These are phyloP conservation scores for Curvularia verruculosa DNA, from an alignment of 2,329 filamentous ascomycete genomes.

Conservation along the genomic window DNA sequence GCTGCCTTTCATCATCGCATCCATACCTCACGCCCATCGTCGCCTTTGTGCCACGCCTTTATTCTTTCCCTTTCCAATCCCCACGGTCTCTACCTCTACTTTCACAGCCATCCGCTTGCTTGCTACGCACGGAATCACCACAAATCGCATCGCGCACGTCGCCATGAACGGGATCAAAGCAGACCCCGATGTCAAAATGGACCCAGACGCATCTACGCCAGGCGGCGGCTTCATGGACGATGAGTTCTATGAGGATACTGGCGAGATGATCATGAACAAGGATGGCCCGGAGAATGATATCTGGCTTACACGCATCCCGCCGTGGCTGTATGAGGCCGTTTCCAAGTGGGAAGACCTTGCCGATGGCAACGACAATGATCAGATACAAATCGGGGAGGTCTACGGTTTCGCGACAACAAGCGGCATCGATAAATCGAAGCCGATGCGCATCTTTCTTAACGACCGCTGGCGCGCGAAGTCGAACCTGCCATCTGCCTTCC, in stretches of 20 bases:
- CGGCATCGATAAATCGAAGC: slow-evolving; percentile 35
- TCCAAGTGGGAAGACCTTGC: slow-evolving; percentile 46
- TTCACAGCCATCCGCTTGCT: not conserved
- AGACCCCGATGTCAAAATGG: slow-evolving; percentile 47
- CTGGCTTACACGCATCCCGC: slow-evolving; percentile 49
- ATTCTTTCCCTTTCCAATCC: not conserved
- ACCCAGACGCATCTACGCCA: slow-evolving; percentile 32
- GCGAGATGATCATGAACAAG: slow-evolving; percentile 48
- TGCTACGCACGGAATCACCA: not conserved
- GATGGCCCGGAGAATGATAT: slow-evolving; percentile 37
- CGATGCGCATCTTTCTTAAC: slow-evolving; percentile 72
- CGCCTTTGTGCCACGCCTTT: slow-evolving; percentile 5
- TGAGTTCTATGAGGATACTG: slow-evolving; percentile 53
- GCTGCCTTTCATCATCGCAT: slow-evolving; percentile 17
- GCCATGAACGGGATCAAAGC: slow-evolving; percentile 51
- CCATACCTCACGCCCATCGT: slow-evolving; percentile 5
- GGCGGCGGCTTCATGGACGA: slow-evolving; percentile 48
- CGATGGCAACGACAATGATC: slow-evolving; percentile 46
- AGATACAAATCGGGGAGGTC: slow-evolving; percentile 48
- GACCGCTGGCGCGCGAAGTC: slow-evolving; percentile 70
- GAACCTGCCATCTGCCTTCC: slow-evolving; percentile 84
- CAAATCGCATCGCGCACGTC: slow-evolving; percentile 8
- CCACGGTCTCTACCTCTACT: slow-evolving; percentile 3
- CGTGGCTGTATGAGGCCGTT: slow-evolving; percentile 49
- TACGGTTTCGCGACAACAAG: slow-evolving; percentile 36